Evolutionary conservation across 2,329 filamentous ascomycete species (phyloP).

Genomic region (Zasmidium citrigriseum): DNA sequence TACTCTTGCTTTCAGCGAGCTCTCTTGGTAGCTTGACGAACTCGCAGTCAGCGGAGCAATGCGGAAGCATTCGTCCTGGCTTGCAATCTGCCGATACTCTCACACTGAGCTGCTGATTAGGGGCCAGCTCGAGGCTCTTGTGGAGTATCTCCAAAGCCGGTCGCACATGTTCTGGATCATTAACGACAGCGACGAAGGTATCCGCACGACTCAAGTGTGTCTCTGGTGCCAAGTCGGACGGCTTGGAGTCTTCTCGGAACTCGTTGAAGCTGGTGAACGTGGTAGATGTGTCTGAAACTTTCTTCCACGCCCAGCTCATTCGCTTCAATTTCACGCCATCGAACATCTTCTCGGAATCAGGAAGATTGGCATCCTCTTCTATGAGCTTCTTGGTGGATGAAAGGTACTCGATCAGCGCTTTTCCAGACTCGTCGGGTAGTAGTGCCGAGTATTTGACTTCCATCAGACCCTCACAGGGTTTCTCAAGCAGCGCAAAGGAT

Average conservation of each 20-base stretch:
- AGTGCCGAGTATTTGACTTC: neutral
- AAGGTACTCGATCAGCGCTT: neutral
- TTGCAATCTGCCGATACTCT: neutral
- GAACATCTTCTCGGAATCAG: neutral
- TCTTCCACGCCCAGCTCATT: neutral
- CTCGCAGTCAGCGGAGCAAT: neutral
- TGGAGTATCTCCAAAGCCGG: neutral
- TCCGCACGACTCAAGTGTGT: neutral
- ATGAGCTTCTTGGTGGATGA: neutral
- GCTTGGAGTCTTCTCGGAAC: neutral
- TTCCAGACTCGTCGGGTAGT: neutral
- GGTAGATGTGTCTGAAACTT: too few species aligned
- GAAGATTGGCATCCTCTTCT: neutral
- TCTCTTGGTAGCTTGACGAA: neutral
- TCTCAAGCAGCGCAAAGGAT: neutral
- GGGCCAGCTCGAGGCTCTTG: neutral
- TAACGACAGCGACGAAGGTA: neutral
- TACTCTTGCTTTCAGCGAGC: neutral
- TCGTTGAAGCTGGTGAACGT: neutral
- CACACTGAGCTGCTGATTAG: neutral
- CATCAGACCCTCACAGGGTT: neutral
- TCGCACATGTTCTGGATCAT: neutral
- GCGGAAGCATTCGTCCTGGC: neutral
- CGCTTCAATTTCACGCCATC: neutral
- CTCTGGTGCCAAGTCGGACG: neutral